Conservation (phyloP, 1,284 basidiomycete species). For the Schizophyllum amplum region DNA sequence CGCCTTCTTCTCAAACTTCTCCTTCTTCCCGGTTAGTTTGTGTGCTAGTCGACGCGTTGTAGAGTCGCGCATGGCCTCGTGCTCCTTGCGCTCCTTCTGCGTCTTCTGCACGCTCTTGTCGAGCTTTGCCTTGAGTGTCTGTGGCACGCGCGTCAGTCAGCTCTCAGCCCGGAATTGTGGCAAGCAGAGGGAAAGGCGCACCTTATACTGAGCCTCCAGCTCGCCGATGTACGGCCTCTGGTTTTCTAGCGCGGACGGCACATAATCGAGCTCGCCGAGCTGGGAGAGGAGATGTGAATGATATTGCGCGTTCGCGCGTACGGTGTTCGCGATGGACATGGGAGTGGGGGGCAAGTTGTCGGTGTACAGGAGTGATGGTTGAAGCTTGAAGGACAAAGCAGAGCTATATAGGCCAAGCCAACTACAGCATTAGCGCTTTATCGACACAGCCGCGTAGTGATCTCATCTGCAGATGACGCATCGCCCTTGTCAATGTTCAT, state of each 20-base stretch:
- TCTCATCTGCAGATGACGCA: no score
- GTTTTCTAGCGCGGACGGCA: conserved; percentile 26
- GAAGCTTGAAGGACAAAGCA: background rate
- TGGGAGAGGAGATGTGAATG: conserved; percentile 25
- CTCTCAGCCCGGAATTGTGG: background rate
- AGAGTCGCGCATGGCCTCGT: conserved; percentile 29
- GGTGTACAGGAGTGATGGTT: background rate
- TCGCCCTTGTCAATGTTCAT: no score
- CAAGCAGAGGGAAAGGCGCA: conserved; percentile 2
- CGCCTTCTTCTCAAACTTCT: conserved; percentile 30
- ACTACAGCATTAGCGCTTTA: background rate
- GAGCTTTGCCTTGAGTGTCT: conserved; percentile 16
- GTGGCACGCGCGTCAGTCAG: background rate
- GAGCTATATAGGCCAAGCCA: background rate
- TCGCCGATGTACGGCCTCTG: conserved; percentile 27
- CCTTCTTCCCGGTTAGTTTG: conserved; percentile 29
- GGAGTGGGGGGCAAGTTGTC: background rate
- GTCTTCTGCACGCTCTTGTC: conserved; percentile 25
- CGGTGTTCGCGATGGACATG: conserved; percentile 24
- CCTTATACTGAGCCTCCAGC: conserved; percentile 20
- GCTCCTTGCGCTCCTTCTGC: conserved; percentile 34
- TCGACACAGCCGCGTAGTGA: conserved; percentile 4
- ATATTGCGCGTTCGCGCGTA: conserved; percentile 28
- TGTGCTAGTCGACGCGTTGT: conserved; percentile 27
- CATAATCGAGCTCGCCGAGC: conserved; percentile 30